Base-by-base conservation (phyloP, 352 stramenopile species). In the Globisporangium splendens region DNA sequence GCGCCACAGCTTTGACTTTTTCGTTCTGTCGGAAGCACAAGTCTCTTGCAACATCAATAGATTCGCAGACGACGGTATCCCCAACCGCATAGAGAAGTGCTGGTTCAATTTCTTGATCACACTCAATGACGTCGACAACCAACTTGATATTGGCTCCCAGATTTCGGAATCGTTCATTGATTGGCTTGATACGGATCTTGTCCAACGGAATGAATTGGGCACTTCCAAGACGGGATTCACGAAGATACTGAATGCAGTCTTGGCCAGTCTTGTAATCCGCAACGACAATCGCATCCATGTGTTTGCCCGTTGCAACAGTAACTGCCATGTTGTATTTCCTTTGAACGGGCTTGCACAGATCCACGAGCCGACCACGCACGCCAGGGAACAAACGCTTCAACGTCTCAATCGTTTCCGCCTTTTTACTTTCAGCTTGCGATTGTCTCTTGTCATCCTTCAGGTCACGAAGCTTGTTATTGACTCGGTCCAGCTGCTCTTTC, bases 151-250 rank as follows among this genome's bases (percentile, higher is more conserved):
- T 75, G 51, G 79, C 83, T 3, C 93, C 85, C 28, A 98, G 79
- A 18, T 86, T 83, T 20, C 96, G 90, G 28, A 99, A 93, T 8
- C 96, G 88, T 71, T 99, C 96, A 65, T 98, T 95, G 54, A 96
- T 83, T 11, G 86, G 82, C 58, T 90, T 98, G 55, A 84, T 82
- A 42, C 72, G 75, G 44, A 99, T 91, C 43, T 87, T 95, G 66
- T 99, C 96, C 24, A 99, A 71, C 7, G 97, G 97, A 54, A 99
- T 91, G 65, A 99, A 99, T 53, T 93, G 95, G 15, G 92, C 93
- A 28, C 84, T 97, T 21, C 97, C 96, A 7, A 97, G 78, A 11
- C 95, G 93, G 31, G 98, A 89, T 21, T 99, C 95, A 8, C 96
- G 93, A 50, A 99, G 75, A 62, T 99, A 99, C 49, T 88, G 79